A percentile compares a stretch with the other conserved stretches of the same genome.
These are phyloP conservation scores for Spathaspora passalidarum DNA, from an alignment of 805 yeast species.

Conservation along the genomic window DNA sequence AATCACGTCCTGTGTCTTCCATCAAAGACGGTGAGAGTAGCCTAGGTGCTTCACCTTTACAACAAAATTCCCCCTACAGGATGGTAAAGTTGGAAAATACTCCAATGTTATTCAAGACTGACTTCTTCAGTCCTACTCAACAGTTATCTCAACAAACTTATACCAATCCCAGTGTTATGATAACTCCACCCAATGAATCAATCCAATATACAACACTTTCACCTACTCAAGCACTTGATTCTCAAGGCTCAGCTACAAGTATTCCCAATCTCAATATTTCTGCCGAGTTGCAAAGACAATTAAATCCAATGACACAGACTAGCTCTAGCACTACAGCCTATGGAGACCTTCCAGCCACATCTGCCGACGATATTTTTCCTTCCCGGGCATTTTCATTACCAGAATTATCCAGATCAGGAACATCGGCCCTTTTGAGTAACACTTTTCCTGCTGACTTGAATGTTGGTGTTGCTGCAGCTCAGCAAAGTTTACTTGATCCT, in stretches of 20 bases:
- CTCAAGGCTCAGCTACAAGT: background rate
- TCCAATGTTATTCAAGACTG: background rate
- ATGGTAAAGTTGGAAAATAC: background rate
- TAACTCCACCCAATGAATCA: background rate
- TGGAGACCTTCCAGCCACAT: background rate
- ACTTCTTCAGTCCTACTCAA: background rate
- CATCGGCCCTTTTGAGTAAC: background rate
- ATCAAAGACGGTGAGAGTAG: background rate
- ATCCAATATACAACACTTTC: background rate
- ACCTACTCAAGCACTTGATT: background rate
- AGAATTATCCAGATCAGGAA: background rate
- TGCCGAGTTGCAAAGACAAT: background rate
- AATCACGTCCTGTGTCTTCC: background rate
- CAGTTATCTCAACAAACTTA: background rate
- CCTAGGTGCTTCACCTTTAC: background rate
- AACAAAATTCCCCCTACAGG: background rate
- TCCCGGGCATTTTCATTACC: slow-evolving; percentile 3
- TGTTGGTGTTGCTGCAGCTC: background rate
- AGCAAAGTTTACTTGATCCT: background rate
- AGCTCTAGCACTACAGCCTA: background rate
- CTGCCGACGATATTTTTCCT: background rate
- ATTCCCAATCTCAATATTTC: background rate
- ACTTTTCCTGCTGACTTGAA: background rate
- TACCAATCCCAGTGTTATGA: background rate
- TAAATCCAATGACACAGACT: background rate